phyloP scores from a whole-genome alignment of 148 eudicot species.

The Arctostaphylos glauca region DNA sequence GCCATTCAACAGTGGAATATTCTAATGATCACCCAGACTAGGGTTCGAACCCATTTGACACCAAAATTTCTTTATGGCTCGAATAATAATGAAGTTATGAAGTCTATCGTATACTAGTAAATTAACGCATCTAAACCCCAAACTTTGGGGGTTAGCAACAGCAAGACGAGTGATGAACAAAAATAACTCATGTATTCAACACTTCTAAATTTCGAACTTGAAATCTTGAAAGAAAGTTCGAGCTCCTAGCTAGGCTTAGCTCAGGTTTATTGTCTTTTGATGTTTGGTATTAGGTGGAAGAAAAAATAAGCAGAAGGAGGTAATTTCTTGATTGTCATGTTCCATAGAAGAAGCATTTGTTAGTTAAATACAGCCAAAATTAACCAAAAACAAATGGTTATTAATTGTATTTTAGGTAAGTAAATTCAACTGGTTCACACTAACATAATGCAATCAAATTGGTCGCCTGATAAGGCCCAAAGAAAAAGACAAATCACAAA shows the following conservation, averaged over 20 bases:
- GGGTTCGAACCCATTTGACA: background rate
- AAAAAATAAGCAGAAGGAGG: background rate
- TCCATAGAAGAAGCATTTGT: background rate
- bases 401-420: background rate
- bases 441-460: background rate
- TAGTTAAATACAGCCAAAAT: conserved; percentile 11
- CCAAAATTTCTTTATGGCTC: background rate
- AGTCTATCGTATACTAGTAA: background rate
- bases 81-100: background rate
- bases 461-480: background rate
- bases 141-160: background rate
- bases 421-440: conserved; percentile 1
- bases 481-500: background rate
- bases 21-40: background rate
- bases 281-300: background rate
- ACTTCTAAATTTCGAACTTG: background rate
- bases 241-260: background rate
- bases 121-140: background rate
- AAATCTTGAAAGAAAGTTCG: background rate
- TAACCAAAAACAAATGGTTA: background rate
- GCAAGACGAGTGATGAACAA: background rate
- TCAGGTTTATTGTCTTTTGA: background rate
- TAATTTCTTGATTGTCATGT: background rate
- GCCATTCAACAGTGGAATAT: too few species aligned
- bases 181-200: background rate